Evolutionary conservation across 768 basidiomycete species (phyloP).

Genomic region (Phaeolepiota aurea): DNA sequence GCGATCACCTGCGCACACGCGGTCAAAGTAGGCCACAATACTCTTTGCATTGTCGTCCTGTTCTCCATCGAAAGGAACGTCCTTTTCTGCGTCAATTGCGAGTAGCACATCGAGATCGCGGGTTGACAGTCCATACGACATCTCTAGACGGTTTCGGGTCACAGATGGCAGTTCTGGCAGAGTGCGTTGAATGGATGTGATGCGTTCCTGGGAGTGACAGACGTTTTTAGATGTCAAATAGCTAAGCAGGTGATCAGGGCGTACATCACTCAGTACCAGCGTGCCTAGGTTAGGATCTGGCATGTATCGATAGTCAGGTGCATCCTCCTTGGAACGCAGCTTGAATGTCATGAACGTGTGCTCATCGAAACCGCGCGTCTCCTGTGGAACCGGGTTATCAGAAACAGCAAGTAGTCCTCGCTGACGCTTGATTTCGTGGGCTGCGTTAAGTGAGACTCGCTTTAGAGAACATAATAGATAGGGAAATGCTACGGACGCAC

Average conservation of each 20-base stretch:
- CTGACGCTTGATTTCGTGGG: conserved; percentile 77
- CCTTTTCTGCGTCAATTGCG: conserved; percentile 56
- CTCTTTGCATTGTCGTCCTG: conserved; percentile 18
- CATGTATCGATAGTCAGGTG: conserved; percentile 97
- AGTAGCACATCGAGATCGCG: conserved; percentile 74
- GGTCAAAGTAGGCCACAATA: conserved; percentile 78
- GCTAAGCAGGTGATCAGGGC: neutral
- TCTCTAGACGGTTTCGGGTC: conserved; percentile 48
- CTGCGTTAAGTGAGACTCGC: conserved; percentile 28
- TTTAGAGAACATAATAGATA: neutral
- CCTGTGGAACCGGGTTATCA: conserved; percentile 51
- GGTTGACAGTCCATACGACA: conserved; percentile 36
- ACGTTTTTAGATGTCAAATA: neutral
- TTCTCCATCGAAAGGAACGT: conserved; percentile 57
- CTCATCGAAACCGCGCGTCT: conserved; percentile 90
- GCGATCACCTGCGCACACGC: conserved; percentile 32
- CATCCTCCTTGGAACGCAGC: conserved; percentile 85
- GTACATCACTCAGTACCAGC: conserved; percentile 30
- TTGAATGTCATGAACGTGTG: conserved; percentile 71
- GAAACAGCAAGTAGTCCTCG: conserved; percentile 39
- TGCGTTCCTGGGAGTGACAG: conserved; percentile 41
- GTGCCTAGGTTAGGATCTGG: conserved; percentile 91
- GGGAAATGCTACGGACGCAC: conserved; percentile 38
- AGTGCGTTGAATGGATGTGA: conserved; percentile 36
- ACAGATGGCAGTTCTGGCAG: conserved; percentile 76